These are phyloP conservation scores for Fusarium luffae DNA, from an alignment of 2,329 filamentous ascomycete genomes.

Conservation along the genomic window DNA sequence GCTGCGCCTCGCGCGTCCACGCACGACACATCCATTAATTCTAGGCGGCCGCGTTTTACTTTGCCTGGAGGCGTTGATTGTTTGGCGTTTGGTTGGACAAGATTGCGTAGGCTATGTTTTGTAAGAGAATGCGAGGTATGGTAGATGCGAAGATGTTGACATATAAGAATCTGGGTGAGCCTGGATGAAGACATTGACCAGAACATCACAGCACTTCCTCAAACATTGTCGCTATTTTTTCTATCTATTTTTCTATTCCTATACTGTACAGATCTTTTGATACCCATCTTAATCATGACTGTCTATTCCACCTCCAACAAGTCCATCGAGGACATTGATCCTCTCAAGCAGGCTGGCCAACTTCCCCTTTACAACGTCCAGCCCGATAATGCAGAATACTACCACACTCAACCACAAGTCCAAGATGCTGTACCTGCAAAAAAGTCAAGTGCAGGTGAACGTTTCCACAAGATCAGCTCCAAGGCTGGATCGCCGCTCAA, in stretches of 20 bases:
- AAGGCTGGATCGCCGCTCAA: conserved; percentile 75
- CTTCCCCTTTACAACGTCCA: conserved; percentile 35
- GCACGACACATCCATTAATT: conserved; percentile 12
- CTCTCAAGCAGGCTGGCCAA: conserved; percentile 40
- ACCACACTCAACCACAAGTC: conserved; percentile 12
- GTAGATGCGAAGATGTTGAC: not conserved
- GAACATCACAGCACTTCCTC: not conserved
- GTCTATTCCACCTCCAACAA: conserved; percentile 27
- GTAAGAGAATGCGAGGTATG: conserved; percentile 28
- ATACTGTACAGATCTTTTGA: not conserved
- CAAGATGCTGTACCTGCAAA: not conserved
- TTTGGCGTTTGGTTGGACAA: not conserved
- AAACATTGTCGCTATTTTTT: too few species aligned
- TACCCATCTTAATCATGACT: conserved; percentile 19
- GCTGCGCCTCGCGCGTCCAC: conserved; percentile 13
- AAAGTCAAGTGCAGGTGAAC: conserved; percentile 59
- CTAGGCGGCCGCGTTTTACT: conserved; percentile 23
- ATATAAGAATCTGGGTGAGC: conserved; percentile 35
- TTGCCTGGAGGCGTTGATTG: not conserved
- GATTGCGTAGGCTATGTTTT: conserved; percentile 23
- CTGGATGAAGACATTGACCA: not conserved
- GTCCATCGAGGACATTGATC: conserved; percentile 34
- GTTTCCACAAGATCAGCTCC: conserved; percentile 74
- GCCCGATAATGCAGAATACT: conserved; percentile 15
- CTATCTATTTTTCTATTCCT: too few species aligned